phyloP scores from a whole-genome alignment of 2,329 filamentous ascomycete genomes.

The Beauveria caledonica region DNA sequence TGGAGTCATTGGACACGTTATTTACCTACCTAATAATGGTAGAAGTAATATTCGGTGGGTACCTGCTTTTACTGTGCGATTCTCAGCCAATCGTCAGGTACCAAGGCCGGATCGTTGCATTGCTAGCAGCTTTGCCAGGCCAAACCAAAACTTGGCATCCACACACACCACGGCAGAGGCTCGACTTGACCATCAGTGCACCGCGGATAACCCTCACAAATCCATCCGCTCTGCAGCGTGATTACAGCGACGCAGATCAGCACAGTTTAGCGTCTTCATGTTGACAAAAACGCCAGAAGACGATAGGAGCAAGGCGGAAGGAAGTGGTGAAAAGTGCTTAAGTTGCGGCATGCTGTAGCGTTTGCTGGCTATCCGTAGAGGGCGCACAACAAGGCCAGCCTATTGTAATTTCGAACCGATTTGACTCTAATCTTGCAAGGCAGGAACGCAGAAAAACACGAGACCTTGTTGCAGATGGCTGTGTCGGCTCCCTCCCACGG shows the following conservation, averaged over 20 bases:
- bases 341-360: background rate
- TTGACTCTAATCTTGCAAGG: too few species aligned
- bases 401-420: too few species aligned
- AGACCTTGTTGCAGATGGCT: background rate
- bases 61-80: background rate
- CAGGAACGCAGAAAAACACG: too few species aligned
- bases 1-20: background rate
- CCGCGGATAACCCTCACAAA: background rate
- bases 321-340: background rate
- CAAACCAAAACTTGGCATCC: background rate
- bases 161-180: slow-evolving; percentile 1
- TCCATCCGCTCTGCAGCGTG: background rate
- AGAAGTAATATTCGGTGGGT: background rate
- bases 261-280: background rate
- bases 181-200: background rate
- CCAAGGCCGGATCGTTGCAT: background rate
- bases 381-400: too few species aligned
- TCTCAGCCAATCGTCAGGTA: background rate
- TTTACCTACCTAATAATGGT: background rate
- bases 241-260: background rate
- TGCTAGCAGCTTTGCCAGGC: background rate
- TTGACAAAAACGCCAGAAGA: background rate
- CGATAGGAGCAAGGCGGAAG: background rate
- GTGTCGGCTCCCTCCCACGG: background rate
- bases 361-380: background rate